A percentile compares a stretch with the other conserved stretches of the same genome.
phyloP scores from a whole-genome alignment of 768 basidiomycete species.

The Rhodotorula kratochvilovae region DNA sequence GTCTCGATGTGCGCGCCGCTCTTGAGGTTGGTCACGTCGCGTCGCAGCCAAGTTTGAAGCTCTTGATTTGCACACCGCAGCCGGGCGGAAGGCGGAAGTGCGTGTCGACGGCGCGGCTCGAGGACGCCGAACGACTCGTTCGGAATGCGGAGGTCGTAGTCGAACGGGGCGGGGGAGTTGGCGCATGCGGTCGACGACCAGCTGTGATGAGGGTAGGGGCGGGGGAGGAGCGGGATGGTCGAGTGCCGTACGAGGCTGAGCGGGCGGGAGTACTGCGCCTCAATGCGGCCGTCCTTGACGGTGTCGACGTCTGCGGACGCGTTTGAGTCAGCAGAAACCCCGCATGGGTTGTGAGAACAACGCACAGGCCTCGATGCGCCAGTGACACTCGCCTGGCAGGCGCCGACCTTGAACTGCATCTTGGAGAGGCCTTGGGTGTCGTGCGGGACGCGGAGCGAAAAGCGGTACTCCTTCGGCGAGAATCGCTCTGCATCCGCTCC shows the following conservation, averaged over 20 bases:
- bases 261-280: background rate
- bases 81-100: background rate
- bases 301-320: background rate
- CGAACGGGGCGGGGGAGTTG: background rate
- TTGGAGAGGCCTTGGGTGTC: background rate
- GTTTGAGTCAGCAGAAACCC: no score
- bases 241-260: background rate
- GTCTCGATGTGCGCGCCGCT: background rate
- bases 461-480: background rate
- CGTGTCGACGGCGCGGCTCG: conserved; percentile 9
- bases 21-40: background rate
- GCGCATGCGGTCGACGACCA: background rate
- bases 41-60: conserved; percentile 7
- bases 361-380: conserved; percentile 2
- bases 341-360: no score
- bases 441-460: background rate
- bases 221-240: background rate
- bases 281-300: background rate
- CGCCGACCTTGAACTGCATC: background rate
- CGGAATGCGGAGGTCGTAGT: conserved; percentile 18
- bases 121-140: conserved; percentile 2
- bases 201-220: background rate
- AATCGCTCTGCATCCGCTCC: background rate
- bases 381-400: background rate
- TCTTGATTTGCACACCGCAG: background rate